These are phyloP conservation scores for Cucurbita pepo DNA, from an alignment of 306 rosid genomes.

Conservation along the genomic window DNA sequence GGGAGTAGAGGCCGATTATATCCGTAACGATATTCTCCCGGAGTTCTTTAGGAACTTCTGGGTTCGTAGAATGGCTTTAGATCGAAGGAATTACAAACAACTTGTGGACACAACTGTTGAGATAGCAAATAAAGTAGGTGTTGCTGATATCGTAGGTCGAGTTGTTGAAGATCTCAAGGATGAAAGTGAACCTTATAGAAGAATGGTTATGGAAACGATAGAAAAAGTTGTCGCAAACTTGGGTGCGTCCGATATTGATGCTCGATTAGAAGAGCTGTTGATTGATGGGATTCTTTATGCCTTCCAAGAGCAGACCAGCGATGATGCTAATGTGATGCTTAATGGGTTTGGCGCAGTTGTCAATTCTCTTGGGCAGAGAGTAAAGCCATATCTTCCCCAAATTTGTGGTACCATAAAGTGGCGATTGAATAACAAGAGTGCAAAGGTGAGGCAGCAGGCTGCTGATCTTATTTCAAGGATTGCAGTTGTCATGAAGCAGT, in stretches of 20 bases:
- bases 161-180: constrained; percentile 93
- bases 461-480: constrained; percentile 92
- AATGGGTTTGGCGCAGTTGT: constrained; percentile 94
- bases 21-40: constrained; percentile 59
- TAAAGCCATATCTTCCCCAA: constrained; percentile 85
- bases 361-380: constrained; percentile 90
- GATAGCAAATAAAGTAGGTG: constrained; percentile 94
- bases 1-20: constrained; percentile 88
- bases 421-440: constrained; percentile 94
- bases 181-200: constrained; percentile 92
- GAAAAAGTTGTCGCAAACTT: constrained; percentile 90
- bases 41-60: constrained; percentile 87
- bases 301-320: constrained; percentile 98
- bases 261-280: constrained; percentile 86
- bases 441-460: constrained; percentile 92
- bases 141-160: constrained; percentile 85
- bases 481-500: constrained; percentile 96
- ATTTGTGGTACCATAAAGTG: constrained; percentile 97
- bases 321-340: constrained; percentile 95
- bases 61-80: constrained; percentile 98
- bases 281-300: constrained; percentile 94
- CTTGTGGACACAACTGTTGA: constrained; percentile 93
- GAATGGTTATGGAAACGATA: constrained; percentile 98
- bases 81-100: constrained; percentile 79
- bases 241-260: constrained; percentile 82